Conservation (phyloP, 768 basidiomycete genomes). For the Lactarius evosmus region DNA sequence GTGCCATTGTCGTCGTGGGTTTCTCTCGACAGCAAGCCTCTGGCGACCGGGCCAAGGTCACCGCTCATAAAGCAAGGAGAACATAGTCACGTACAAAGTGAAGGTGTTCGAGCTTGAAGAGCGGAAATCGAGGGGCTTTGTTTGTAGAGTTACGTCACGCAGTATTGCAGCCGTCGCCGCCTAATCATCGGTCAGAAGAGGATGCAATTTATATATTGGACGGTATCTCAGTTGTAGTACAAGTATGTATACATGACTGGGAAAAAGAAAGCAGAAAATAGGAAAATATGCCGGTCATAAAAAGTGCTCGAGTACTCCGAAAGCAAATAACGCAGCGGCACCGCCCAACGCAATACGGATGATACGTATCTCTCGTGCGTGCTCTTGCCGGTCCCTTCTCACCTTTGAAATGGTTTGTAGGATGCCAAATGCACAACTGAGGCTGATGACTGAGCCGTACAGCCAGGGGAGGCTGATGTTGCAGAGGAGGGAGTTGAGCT, state of each 20-base stretch:
- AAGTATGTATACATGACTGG: neutral
- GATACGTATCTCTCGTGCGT: constrained; percentile 11
- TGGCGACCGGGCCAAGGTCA: too few species aligned
- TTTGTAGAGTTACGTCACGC: neutral
- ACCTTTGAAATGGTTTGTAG: constrained; percentile 15
- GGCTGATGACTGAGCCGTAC: constrained; percentile 19
- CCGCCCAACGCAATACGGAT: constrained; percentile 15
- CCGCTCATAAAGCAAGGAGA: too few species aligned
- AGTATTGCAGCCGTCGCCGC: too few species aligned
- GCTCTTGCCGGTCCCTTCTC: constrained; percentile 17
- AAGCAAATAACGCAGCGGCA: constrained; percentile 6
- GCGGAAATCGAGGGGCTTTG: constrained; percentile 1
- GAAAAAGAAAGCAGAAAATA: too few species aligned
- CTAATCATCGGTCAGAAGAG: neutral
- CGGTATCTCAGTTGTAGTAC: constrained; percentile 7
- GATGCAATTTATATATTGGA: neutral
- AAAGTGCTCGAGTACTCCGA: constrained; percentile 12
- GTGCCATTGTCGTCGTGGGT: neutral
- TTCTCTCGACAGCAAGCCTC: too few species aligned
- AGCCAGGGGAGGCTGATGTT: constrained; percentile 25
- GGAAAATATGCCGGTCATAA: constrained; percentile 4
- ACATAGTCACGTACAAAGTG: neutral
- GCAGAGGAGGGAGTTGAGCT: constrained; percentile 12
- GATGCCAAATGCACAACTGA: constrained; percentile 15
- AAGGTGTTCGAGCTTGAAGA: neutral